Evolutionary conservation across 129 eudicot genomes (phyloP).

Genomic region (Centaurea solstitialis): DNA sequence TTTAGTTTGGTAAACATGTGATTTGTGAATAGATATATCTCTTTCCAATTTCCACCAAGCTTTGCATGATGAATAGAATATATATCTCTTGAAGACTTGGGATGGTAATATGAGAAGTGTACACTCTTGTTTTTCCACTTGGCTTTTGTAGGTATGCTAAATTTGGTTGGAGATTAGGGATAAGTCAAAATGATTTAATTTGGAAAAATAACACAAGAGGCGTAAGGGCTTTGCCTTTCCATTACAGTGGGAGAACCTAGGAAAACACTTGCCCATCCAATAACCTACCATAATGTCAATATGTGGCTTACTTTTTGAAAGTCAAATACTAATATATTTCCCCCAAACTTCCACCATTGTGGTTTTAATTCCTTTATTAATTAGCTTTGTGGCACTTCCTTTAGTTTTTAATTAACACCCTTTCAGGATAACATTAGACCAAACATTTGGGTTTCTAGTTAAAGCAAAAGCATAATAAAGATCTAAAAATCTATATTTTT

Average conservation of each 20-base stretch:
- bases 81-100: no score
- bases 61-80: neutral
- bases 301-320: conserved; percentile 10
- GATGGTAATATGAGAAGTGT: neutral
- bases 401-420: neutral
- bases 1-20: no score
- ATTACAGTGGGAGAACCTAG: conserved; percentile 27
- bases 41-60: neutral
- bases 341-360: conserved; percentile 7
- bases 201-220: neutral
- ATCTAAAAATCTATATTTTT: neutral
- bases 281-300: conserved; percentile 12
- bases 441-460: no score
- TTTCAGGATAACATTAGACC: neutral
- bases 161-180: conserved; percentile 9
- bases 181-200: conserved; percentile 10
- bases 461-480: neutral
- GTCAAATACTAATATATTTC: conserved; percentile 31
- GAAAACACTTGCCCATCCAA: conserved; percentile 25
- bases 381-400: neutral
- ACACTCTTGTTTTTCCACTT: neutral
- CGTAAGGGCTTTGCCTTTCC: conserved; percentile 10
- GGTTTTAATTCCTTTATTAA: neutral
- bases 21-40: neutral
- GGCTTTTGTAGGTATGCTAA: neutral